Base-by-base conservation (phyloP, 1,284 basidiomycete genomes). In the Austropuccinia psidii region DNA sequence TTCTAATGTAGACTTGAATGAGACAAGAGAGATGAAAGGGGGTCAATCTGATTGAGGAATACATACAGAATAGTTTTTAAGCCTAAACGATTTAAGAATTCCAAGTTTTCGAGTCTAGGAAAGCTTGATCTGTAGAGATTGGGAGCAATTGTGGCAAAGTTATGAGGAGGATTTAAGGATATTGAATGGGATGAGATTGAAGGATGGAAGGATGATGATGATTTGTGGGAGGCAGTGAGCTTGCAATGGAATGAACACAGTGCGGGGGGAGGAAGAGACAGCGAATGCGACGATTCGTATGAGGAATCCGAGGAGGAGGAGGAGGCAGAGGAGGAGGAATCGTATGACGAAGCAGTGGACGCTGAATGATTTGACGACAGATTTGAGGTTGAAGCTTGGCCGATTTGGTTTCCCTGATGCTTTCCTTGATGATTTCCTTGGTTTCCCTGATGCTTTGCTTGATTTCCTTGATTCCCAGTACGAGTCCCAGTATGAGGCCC, bases 31-130 rank as follows among this genome's bases (percentile, higher is more conserved):
- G n/a, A 31, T 24, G 24, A 61, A 43, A 13, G 11, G 13, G 17
- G 29, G n/a, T 33, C 15, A 5, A 60, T 27, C 17, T 24, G 27
- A 21, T 3, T 2, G 29, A 33, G 27, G 9, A 9, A 35, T 8
- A 79, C 81, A 76, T 75, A 83, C 82, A 86, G 78, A n/a, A 86
- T 84, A 39, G 83, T 85, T 74, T 84, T 84, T 21, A 86, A 77
- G 50, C 82, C 80, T 55, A 86, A 79, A 24, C 81, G 83, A 75
- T 82, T 81, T 74, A 86, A 79, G 76, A 85, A 86, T 39, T 81
- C 79, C 76, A 85, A 86, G 76, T 85, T 83, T 74, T 83, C 81
- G 77, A 82, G 82, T 74, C 83, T 83, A 11, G 85, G 85, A 75
- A 85, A 85, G 8, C 80, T 81, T 62, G 79, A 82, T 17, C 85